Conservation (phyloP, 2,329 filamentous ascomycete genomes). For the Tolypocladium sp. region DNA sequence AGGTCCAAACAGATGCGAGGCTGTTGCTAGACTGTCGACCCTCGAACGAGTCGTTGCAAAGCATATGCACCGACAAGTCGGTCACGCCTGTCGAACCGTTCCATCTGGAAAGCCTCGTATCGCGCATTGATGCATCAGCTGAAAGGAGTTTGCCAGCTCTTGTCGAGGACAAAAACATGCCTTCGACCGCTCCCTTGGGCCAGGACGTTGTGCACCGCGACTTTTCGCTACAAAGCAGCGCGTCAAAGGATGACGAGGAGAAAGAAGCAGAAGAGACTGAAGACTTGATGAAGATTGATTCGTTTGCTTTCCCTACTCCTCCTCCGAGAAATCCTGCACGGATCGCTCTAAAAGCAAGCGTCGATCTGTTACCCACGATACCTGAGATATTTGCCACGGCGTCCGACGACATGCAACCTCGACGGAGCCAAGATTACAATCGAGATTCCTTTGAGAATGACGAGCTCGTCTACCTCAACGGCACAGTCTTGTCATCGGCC, state of each 20-base stretch:
- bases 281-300: not conserved
- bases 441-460: conserved; percentile 11
- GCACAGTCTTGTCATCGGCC: conserved; percentile 39
- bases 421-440: not conserved
- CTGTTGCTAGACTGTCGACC: conserved; percentile 6
- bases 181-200: conserved; percentile 2
- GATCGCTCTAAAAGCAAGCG: not conserved
- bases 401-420: not conserved
- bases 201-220: conserved; percentile 15
- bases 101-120: conserved; percentile 37
- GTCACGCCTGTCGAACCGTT: conserved; percentile 39
- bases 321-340: conserved; percentile 14
- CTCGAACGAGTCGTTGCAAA: conserved; percentile 15
- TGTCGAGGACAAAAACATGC: not conserved
- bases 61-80: conserved; percentile 12
- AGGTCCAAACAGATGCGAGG: conserved; percentile 12
- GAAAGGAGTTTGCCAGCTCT: conserved; percentile 2
- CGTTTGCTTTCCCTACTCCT: not conserved
- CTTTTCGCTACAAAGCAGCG: conserved; percentile 8
- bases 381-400: conserved; percentile 9
- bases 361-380: conserved; percentile 13
- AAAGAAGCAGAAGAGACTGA: not conserved
- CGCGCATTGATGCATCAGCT: conserved; percentile 28
- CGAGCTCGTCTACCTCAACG: conserved; percentile 38
- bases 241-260: not conserved